Percentiles rank a stretch among this genome's conserved stretches.
Evolutionary conservation across 1,284 basidiomycete genomes (phyloP).

Genomic region (Rhodofomes roseus): DNA sequence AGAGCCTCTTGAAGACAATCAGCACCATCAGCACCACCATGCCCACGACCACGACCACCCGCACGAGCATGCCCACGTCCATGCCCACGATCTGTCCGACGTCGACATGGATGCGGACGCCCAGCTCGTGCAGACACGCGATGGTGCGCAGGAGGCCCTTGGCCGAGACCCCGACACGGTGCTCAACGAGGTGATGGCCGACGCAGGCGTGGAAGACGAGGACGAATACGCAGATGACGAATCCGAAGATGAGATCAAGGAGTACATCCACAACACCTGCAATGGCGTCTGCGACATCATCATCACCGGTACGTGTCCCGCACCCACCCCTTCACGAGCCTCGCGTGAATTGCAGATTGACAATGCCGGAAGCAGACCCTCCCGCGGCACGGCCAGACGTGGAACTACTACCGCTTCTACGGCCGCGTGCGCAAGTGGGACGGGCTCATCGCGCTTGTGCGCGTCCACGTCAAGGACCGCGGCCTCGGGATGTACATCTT

Average conservation of each 20-base stretch:
- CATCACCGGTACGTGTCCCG: slow-evolving; percentile 39
- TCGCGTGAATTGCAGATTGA: too few species aligned
- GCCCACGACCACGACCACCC: too few species aligned
- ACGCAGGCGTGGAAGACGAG: slow-evolving; percentile 24
- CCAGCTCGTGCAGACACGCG: background rate
- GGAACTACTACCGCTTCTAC: slow-evolving; percentile 56
- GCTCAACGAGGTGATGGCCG: slow-evolving; percentile 24
- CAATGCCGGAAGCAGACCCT: slow-evolving; percentile 43
- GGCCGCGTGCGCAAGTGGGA: slow-evolving; percentile 67
- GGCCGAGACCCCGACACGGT: slow-evolving; percentile 27
- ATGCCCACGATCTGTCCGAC: background rate
- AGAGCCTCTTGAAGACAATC: background rate
- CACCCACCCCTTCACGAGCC: background rate
- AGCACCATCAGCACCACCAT: background rate
- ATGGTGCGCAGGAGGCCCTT: slow-evolving; percentile 4
- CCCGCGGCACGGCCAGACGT: slow-evolving; percentile 52
- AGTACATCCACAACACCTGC: slow-evolving; percentile 32
- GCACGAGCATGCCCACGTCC: background rate
- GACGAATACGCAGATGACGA: too few species aligned
- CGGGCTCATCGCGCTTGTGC: slow-evolving; percentile 58
- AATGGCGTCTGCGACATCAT: slow-evolving; percentile 54
- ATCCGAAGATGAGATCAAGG: slow-evolving; percentile 12
- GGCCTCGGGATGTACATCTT: slow-evolving; percentile 48
- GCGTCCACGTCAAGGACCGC: slow-evolving; percentile 36
- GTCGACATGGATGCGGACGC: slow-evolving; percentile 1